A percentile compares a stretch with the other conserved stretches of the same genome.
Evolutionary conservation across 2,329 filamentous ascomycete genomes (phyloP).

Genomic region (Alternaria rosae): DNA sequence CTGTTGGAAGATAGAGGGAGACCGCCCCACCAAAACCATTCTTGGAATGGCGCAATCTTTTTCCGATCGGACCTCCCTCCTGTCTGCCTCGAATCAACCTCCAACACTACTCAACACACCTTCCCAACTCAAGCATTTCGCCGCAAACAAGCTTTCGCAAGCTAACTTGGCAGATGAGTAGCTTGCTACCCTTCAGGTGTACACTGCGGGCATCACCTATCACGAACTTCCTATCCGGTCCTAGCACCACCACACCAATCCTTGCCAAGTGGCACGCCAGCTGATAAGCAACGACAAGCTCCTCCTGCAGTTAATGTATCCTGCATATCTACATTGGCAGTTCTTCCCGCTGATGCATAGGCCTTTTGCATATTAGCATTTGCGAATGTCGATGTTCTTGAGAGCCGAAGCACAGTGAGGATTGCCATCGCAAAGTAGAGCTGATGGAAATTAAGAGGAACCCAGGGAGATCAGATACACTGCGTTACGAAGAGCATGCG

Average conservation of each 20-base stretch:
- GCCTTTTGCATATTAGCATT: background rate
- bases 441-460: background rate
- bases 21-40: too few relatives aligned
- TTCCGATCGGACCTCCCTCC: background rate
- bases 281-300: constrained; percentile 13
- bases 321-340: background rate
- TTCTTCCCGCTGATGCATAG: background rate
- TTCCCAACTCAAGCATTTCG: background rate
- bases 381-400: background rate
- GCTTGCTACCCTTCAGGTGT: background rate
- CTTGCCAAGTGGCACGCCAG: constrained; percentile 9
- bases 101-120: background rate
- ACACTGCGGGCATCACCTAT: background rate
- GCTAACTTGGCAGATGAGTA: background rate
- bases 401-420: background rate
- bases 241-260: constrained; percentile 3
- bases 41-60: background rate
- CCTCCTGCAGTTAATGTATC: constrained; percentile 3
- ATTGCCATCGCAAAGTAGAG: background rate
- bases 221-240: constrained; percentile 3
- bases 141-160: background rate
- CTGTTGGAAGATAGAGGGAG: too few relatives aligned
- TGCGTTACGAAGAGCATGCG: background rate
- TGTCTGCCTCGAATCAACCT: background rate
- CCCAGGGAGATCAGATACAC: background rate